Base-by-base conservation (phyloP, 768 basidiomycete genomes). In the Termitomyces sp. region DNA sequence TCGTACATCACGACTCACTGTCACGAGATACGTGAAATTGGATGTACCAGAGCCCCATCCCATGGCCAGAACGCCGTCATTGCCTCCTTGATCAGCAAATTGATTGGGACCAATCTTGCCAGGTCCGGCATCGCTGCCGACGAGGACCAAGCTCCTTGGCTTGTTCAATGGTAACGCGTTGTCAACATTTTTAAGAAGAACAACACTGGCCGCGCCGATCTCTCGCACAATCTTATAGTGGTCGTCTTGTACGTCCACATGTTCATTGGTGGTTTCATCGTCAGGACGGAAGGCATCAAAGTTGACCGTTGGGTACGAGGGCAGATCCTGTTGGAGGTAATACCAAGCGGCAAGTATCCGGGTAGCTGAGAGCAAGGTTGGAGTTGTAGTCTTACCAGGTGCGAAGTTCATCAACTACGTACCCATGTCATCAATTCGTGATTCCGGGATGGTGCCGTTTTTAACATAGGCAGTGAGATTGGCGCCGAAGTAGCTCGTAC, bases 1-100 rank as follows among this genome's bases (percentile, higher is more conserved):
- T 50, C 15, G 24, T 44, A 6, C 30, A 31, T 20, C 16, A 6
- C 8, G 16, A 74, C 83, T 67, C 57, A 88, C 87, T 50, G 89
- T 85, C 59, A 94, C 73, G 15, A 94, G 81, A 71, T 93, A 94
- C 6, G 87, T 84, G 75, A 91, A 87, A 64, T 85, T 82, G 13
- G 83, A 78, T 0, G 93, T 91, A 6, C 92, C 93, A 52, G 87
- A 89, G 39, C 93, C 95, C 95, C 95, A 97, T 15, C 93, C 93
- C 87, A 94, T 88, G 8, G 92, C 93, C 22, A 97, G 78, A 18
- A 89, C 78, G 11, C 93, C 93, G 50, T 80, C 82, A 33, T 76
- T 73, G 27, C 86, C 85, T 50, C 81, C 84, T 63, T 80, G 82
- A 62, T 92, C 88, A 8, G 72, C 20, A 54, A 84, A 91, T 54